Percentiles rank a stretch among this genome's conserved stretches.
Evolutionary conservation across 371 early-diverging fungal species (phyloP).

Genomic region (Apophysomyces trapeziformis): DNA sequence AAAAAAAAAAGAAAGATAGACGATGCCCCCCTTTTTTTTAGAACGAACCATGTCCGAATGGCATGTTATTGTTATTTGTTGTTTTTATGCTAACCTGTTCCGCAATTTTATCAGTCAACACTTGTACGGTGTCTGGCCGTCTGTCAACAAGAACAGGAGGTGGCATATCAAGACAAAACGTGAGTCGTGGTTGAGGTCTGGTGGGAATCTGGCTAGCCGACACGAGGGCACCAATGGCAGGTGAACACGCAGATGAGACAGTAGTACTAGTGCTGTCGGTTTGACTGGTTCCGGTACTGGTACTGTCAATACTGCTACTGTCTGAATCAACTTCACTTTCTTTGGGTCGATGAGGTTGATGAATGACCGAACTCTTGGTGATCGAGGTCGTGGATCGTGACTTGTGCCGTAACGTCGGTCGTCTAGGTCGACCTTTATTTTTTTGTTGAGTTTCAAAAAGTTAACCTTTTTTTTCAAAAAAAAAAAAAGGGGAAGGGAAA

Average conservation of each 20-base stretch:
- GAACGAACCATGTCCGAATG: neutral
- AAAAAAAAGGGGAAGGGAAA: neutral
- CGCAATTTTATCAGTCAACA: constrained; percentile 49
- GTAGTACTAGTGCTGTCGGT: constrained; percentile 3
- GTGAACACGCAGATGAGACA: constrained; percentile 10
- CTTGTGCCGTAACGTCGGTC: constrained; percentile 27
- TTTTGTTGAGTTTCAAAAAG: constrained; percentile 8
- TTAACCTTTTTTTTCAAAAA: constrained; percentile 6
- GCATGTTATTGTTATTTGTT: neutral
- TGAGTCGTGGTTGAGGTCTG: constrained; percentile 5
- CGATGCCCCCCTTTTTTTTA: too few species aligned
- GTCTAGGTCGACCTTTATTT: constrained; percentile 5
- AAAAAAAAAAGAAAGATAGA: constrained; percentile 4
- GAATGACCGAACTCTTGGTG: constrained; percentile 31
- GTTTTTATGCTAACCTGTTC: constrained; percentile 41
- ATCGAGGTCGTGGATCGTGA: constrained; percentile 35
- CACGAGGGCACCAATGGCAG: constrained; percentile 28
- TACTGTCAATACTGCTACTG: constrained; percentile 6
- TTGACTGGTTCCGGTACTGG: neutral
- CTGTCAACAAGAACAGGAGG: constrained; percentile 44
- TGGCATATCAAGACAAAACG: constrained; percentile 5
- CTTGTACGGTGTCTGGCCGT: constrained; percentile 54
- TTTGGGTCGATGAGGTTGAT: constrained; percentile 17
- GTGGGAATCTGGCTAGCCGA: constrained; percentile 15
- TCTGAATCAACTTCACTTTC: constrained; percentile 1